These are phyloP conservation scores for Psilocybe tampanensis DNA, from an alignment of 768 basidiomycete genomes.

Conservation along the genomic window DNA sequence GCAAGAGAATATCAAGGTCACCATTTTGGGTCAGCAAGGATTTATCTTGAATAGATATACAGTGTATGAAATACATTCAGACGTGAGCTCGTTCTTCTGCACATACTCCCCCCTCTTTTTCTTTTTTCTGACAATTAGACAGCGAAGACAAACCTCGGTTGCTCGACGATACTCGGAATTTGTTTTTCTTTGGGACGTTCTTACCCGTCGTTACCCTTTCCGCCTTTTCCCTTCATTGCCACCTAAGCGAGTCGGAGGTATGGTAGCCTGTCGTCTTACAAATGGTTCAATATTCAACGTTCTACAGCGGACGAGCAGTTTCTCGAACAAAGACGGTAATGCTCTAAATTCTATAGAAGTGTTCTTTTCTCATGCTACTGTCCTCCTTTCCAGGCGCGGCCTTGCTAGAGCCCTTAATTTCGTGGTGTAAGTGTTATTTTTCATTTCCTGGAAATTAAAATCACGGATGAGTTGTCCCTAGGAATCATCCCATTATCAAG, in stretches of 20 bases:
- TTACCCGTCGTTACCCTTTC: constrained; percentile 90
- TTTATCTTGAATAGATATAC: constrained; percentile 89
- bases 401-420: constrained; percentile 80
- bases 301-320: constrained; percentile 82
- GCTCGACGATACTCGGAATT: constrained; percentile 93
- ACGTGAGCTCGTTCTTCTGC: constrained; percentile 46
- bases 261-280: constrained; percentile 31
- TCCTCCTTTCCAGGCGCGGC: constrained; percentile 58
- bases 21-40: constrained; percentile 84
- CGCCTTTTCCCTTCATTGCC: constrained; percentile 85
- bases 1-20: constrained; percentile 71
- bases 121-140: constrained; percentile 8
- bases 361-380: constrained; percentile 6
- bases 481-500: constrained; percentile 91
- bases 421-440: constrained; percentile 56
- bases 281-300: constrained; percentile 10
- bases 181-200: constrained; percentile 83
- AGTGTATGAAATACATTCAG: constrained; percentile 79
- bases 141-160: constrained; percentile 67
- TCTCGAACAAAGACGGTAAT: constrained; percentile 83
- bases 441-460: background rate
- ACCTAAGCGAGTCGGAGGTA: constrained; percentile 90
- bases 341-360: too few relatives aligned
- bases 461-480: constrained; percentile 9
- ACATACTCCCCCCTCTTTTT: background rate